These are phyloP conservation scores for Lablab purpureus DNA, from an alignment of 306 rosid genomes.

Conservation along the genomic window DNA sequence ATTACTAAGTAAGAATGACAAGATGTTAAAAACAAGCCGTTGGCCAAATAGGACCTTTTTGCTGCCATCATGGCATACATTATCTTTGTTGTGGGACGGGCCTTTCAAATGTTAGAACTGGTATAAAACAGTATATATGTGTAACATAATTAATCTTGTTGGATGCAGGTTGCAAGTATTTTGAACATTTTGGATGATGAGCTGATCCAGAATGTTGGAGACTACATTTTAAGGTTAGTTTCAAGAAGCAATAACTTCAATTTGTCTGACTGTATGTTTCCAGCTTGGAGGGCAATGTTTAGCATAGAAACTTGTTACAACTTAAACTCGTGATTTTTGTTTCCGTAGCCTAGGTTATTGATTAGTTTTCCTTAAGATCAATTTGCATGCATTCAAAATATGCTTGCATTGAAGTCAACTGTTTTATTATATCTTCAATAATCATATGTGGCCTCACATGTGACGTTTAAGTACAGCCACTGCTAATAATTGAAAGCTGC, in stretches of 20 bases:
- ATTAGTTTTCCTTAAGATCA: conserved; percentile 27
- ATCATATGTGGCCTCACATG: conserved; percentile 8
- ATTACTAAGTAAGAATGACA: conserved; percentile 20
- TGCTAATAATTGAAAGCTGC: conserved; percentile 21
- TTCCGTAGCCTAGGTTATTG: conserved; percentile 1
- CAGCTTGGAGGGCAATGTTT: conserved; percentile 25
- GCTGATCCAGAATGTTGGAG: conserved; percentile 77
- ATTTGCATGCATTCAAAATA: conserved; percentile 28
- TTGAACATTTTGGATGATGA: conserved; percentile 87
- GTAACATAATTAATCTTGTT: conserved; percentile 42
- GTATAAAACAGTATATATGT: conserved; percentile 4
- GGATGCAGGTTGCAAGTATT: conserved; percentile 84
- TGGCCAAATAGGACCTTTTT: conserved; percentile 7
- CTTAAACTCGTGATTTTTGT: conserved; percentile 17
- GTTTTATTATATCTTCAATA: conserved; percentile 2
- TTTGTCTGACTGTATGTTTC: conserved; percentile 27
- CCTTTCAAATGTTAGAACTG: conserved; percentile 31
- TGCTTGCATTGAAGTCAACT: conserved; percentile 16
- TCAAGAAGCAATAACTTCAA: conserved; percentile 32
- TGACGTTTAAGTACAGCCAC: conserved; percentile 20
- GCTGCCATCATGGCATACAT: conserved; percentile 18
- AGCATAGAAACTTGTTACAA: conserved; percentile 19
- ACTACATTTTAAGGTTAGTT: conserved; percentile 82
- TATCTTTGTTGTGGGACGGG: conserved; percentile 26
- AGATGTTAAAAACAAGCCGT: conserved; percentile 10